phyloP scores from a whole-genome alignment of 1,284 basidiomycete species.

The Leccinum glutinopallens region DNA sequence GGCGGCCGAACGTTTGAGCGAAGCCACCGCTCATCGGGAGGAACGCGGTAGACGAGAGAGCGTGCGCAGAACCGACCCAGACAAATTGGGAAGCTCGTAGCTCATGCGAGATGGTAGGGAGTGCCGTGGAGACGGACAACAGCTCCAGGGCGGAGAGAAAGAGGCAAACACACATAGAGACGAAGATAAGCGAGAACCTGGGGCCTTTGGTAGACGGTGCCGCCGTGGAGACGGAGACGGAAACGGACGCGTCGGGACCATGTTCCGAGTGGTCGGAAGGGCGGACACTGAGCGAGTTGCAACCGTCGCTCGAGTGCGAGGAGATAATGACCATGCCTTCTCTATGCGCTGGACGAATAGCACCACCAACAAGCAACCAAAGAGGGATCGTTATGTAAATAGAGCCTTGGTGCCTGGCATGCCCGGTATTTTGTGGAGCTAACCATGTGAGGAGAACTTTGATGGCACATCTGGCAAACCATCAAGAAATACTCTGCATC shows the following conservation, averaged over 20 bases:
- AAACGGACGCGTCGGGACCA: too few species aligned
- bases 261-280: too few species aligned
- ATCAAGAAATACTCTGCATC: conserved; percentile 1
- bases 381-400: too few species aligned
- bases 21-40: conserved; percentile 25
- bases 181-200: neutral
- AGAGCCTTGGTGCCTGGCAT: neutral
- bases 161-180: conserved; percentile 15
- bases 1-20: conserved; percentile 43
- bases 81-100: conserved; percentile 36
- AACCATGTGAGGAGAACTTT: neutral
- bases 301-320: too few species aligned
- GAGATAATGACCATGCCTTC: too few species aligned
- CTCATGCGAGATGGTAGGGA: conserved; percentile 39
- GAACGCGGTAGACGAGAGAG: conserved; percentile 41
- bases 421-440: neutral
- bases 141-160: conserved; percentile 20
- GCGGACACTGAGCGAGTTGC: too few species aligned
- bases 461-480: neutral
- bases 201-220: neutral
- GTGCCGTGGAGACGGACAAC: conserved; percentile 30
- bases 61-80: conserved; percentile 40
- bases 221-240: neutral
- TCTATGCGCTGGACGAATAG: too few species aligned
- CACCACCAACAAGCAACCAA: too few species aligned